These are phyloP conservation scores for Leishmania gerbilli DNA, from an alignment of 208 protist genomes.

Conservation along the genomic window DNA sequence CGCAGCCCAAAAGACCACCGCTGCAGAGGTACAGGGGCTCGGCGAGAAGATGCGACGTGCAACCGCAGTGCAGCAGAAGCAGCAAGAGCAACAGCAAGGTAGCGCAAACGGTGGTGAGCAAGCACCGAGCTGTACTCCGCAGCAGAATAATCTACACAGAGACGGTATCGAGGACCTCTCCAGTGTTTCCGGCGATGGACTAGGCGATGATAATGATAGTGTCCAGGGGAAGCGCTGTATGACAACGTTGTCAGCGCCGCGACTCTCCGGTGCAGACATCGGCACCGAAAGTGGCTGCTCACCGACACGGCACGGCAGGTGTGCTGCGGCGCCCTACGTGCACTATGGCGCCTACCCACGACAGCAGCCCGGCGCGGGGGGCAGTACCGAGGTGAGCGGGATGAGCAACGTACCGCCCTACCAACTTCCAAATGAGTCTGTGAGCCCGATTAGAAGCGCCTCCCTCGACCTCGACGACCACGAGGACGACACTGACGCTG, in stretches of 20 bases:
- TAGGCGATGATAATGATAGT: background rate
- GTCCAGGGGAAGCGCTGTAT: background rate
- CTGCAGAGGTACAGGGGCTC: background rate
- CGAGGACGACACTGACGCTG: constrained; percentile 31
- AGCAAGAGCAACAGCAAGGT: background rate
- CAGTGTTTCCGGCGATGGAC: background rate
- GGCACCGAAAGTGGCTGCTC: background rate
- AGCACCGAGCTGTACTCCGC: background rate
- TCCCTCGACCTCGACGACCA: constrained; percentile 32
- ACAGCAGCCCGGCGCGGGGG: constrained; percentile 14
- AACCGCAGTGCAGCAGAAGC: background rate
- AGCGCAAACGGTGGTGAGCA: background rate
- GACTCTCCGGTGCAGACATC: background rate
- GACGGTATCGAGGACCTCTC: background rate
- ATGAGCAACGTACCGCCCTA: constrained; percentile 35
- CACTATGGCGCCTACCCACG: background rate
- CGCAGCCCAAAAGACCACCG: background rate
- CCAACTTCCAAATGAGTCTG: constrained; percentile 27
- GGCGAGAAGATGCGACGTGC: background rate
- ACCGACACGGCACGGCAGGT: background rate
- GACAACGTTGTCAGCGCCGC: background rate
- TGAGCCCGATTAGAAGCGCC: constrained; percentile 54
- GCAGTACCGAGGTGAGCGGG: constrained; percentile 32
- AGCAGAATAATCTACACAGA: background rate
- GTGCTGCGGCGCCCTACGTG: background rate